These are phyloP conservation scores for Apiospora arundinis DNA, from an alignment of 2,329 filamentous ascomycete genomes.

Conservation along the genomic window DNA sequence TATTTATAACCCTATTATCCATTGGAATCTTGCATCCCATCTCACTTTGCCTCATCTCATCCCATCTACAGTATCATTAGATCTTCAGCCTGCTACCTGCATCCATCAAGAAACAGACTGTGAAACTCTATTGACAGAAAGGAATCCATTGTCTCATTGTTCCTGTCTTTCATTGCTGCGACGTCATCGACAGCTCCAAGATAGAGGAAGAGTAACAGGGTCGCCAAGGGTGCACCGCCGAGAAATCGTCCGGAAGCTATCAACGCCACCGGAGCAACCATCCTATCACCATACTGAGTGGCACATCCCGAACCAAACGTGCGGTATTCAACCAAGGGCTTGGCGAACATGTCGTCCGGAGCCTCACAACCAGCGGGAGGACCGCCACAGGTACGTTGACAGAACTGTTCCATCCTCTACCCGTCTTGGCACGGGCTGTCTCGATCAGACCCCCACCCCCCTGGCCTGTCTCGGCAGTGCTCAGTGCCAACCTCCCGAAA, in stretches of 20 bases:
- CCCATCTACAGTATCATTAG: background rate
- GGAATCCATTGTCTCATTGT: background rate
- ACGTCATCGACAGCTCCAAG: background rate
- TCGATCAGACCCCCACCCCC: background rate
- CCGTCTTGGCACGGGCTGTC: constrained; percentile 13
- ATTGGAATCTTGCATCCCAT: constrained; percentile 1
- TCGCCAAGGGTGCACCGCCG: too few species aligned
- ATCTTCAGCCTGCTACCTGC: background rate
- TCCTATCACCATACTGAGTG: background rate
- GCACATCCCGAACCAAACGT: background rate
- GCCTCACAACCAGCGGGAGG: background rate
- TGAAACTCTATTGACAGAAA: background rate
- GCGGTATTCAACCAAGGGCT: background rate
- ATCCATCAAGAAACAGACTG: background rate
- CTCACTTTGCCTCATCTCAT: background rate
- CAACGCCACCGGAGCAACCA: background rate
- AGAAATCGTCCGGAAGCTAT: background rate
- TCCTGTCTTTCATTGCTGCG: background rate
- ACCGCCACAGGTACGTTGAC: constrained; percentile 1
- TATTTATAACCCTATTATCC: background rate
- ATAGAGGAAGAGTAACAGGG: background rate
- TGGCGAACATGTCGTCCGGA: constrained; percentile 10
- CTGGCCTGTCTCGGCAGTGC: background rate
- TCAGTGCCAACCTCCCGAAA: background rate
- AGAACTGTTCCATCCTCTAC: background rate